Evolutionary conservation across 306 rosid genomes (phyloP), one percentile per base, ranked within the genome.

Genomic region (Comarum palustre): DNA sequence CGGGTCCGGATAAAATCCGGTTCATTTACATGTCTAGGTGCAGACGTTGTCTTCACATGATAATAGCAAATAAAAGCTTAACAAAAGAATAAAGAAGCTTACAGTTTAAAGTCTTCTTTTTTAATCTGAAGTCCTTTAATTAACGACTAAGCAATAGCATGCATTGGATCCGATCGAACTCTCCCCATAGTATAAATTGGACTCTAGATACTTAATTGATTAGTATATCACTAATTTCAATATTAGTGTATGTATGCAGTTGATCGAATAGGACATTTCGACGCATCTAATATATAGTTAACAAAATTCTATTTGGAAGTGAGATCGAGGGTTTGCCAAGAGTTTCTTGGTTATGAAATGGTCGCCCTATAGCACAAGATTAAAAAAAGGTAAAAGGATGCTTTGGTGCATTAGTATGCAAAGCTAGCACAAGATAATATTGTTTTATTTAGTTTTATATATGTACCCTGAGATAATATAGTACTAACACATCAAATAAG

Each of bases 71-170:
- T n/a, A n/a, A n/a, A n/a, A n/a, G n/a, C 31, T 29, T 29, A 29
- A 29, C 31, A 29, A 29, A 34, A 34, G 5, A 1, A 1, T 29
- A 68, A 59, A 27, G 65, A n/a, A n/a, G n/a, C n/a, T n/a, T n/a
- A n/a, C n/a, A n/a, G 11, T 25, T 4, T 59, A 16, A 32, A 31
- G 45, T 61, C 45, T 2, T 0, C 14, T 66, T 13, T 55, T 42
- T 27, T 3, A 9, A 17, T 4, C 24, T 55, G 8, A 25, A 27
- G 10, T 11, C 31, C 6, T 2, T 71, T 55, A 17, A 32, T 42
- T 58, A 72, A 72, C 57, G 31, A 72, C 68, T 13, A 42, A 71
- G 66, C 25, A 71, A 71, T 24, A 32, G 10, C 38, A 20, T 22
- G 19, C 48, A 41, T 72, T 10, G 42, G 39, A 25, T 70, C 14